phyloP scores from a whole-genome alignment of 2,329 filamentous ascomycete genomes.

The Apiospora rasikravindrae region DNA sequence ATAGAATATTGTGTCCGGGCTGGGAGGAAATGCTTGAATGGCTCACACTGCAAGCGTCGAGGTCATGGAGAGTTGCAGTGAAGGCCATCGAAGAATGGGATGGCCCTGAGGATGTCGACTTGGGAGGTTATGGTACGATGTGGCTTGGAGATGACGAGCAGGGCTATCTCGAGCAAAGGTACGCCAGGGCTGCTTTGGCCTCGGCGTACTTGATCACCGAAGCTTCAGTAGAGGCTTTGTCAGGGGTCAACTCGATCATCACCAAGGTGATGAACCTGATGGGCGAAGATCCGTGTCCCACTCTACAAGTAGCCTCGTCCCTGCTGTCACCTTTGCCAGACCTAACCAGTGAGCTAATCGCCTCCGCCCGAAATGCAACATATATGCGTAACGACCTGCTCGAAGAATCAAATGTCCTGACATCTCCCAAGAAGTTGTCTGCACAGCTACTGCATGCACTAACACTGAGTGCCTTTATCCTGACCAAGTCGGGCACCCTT shows the following conservation, averaged over 20 bases:
- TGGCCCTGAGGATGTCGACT: conserved; percentile 72
- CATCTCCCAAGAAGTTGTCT: conserved; percentile 60
- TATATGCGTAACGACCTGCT: conserved; percentile 61
- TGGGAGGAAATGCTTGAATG: conserved; percentile 75
- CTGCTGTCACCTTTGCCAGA: conserved; percentile 49
- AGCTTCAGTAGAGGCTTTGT: conserved; percentile 61
- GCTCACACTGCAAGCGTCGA: conserved; percentile 64
- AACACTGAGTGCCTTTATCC: conserved; percentile 63
- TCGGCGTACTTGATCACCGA: conserved; percentile 71
- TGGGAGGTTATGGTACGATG: conserved; percentile 62
- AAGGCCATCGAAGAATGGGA: conserved; percentile 73
- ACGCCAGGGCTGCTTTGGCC: conserved; percentile 71
- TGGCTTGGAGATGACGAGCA: conserved; percentile 67
- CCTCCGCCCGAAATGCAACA: conserved; percentile 47
- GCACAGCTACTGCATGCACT: conserved; percentile 67
- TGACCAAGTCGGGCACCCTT: conserved; percentile 55
- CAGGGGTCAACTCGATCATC: conserved; percentile 65
- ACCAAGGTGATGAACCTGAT: conserved; percentile 64
- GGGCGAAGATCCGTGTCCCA: conserved; percentile 62
- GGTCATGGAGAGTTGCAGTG: conserved; percentile 66
- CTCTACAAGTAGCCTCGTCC: conserved; percentile 54
- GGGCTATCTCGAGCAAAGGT: conserved; percentile 64
- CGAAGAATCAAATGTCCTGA: conserved; percentile 66
- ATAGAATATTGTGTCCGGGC: conserved; percentile 54
- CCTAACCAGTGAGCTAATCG: conserved; percentile 38